A percentile compares a stretch with the other conserved stretches of the same genome.
These are phyloP conservation scores for Calonectria hawksworthii DNA, from an alignment of 2,329 filamentous ascomycete genomes.

Conservation along the genomic window DNA sequence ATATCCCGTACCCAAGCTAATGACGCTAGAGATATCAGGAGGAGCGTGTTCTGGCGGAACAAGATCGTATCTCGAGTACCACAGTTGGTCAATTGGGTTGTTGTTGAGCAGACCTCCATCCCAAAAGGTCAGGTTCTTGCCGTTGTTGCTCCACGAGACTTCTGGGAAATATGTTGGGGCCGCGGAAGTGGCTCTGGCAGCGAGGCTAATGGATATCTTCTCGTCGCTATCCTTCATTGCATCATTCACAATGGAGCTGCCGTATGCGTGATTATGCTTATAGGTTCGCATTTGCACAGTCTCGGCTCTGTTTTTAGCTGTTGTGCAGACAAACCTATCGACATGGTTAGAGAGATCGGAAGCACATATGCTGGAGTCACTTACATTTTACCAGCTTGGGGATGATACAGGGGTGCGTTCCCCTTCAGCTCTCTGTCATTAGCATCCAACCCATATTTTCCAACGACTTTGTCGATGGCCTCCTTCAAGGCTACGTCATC, in stretches of 20 bases:
- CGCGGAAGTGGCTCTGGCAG: conserved; percentile 34
- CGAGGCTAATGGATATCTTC: conserved; percentile 38
- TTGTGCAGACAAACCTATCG: conserved; percentile 23
- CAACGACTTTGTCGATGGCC: conserved; percentile 32
- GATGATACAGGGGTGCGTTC: conserved; percentile 31
- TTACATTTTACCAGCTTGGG: conserved; percentile 24
- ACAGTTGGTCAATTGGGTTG: conserved; percentile 38
- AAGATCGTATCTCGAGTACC: conserved; percentile 38
- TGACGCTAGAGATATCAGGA: conserved; percentile 22
- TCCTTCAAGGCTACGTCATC: conserved; percentile 26
- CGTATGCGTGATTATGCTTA: conserved; percentile 20
- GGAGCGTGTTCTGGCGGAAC: conserved; percentile 19
- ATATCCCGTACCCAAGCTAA: conserved; percentile 35
- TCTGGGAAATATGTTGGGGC: conserved; percentile 37
- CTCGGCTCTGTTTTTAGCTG: conserved; percentile 35
- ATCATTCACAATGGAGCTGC: conserved; percentile 33
- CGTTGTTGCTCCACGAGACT: conserved; percentile 18
- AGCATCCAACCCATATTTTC: conserved; percentile 32
- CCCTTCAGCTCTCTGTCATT: conserved; percentile 34
- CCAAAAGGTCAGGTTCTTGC: conserved; percentile 26
- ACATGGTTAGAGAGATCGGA: neutral
- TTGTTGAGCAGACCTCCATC: conserved; percentile 39
- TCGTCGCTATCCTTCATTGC: conserved; percentile 14
- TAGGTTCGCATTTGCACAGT: conserved; percentile 33
- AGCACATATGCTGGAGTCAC: neutral